Evolutionary conservation across 768 basidiomycete species (phyloP).

Genomic region (Suillus cothurnatus): DNA sequence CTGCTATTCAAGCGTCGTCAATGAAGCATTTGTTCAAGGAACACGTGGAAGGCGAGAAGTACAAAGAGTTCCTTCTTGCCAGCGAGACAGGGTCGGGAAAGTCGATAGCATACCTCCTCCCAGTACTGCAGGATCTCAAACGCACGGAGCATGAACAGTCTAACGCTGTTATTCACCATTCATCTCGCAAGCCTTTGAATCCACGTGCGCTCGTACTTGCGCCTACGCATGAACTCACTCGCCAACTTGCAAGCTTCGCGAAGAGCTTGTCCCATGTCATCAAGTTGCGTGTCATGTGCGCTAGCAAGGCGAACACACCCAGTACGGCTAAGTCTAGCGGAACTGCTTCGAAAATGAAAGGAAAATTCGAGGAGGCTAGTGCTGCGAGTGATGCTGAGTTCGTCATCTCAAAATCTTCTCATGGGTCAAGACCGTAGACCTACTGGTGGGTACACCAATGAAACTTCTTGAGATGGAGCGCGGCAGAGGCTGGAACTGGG

Average conservation of each 20-base stretch:
- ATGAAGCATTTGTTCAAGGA: conserved; percentile 60
- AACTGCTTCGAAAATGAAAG: conserved; percentile 55
- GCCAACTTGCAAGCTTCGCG: conserved; percentile 75
- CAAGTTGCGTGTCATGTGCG: conserved; percentile 76
- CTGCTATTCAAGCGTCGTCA: conserved; percentile 78
- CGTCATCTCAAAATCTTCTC: conserved; percentile 25
- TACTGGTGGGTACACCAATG: conserved; percentile 66
- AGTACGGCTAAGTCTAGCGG: conserved; percentile 27
- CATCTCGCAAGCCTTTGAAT: conserved; percentile 41
- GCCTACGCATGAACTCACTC: conserved; percentile 87
- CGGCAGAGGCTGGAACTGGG: conserved; percentile 56
- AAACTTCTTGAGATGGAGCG: conserved; percentile 62
- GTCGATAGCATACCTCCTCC: conserved; percentile 87
- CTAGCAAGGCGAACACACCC: conserved; percentile 58
- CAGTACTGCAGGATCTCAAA: conserved; percentile 80
- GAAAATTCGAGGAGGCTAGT: conserved; percentile 27
- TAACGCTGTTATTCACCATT: conserved; percentile 11
- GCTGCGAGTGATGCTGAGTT: conserved; percentile 23
- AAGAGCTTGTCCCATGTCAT: conserved; percentile 74
- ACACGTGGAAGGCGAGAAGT: conserved; percentile 16
- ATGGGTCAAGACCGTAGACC: conserved; percentile 41
- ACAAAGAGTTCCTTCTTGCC: conserved; percentile 65
- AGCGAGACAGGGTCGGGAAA: conserved; percentile 93
- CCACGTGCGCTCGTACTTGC: conserved; percentile 83
- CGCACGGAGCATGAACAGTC: conserved; percentile 46